These are phyloP conservation scores for Aegilops tauschii DNA, from an alignment of 176 grass and related monocot species.

Conservation along the genomic window DNA sequence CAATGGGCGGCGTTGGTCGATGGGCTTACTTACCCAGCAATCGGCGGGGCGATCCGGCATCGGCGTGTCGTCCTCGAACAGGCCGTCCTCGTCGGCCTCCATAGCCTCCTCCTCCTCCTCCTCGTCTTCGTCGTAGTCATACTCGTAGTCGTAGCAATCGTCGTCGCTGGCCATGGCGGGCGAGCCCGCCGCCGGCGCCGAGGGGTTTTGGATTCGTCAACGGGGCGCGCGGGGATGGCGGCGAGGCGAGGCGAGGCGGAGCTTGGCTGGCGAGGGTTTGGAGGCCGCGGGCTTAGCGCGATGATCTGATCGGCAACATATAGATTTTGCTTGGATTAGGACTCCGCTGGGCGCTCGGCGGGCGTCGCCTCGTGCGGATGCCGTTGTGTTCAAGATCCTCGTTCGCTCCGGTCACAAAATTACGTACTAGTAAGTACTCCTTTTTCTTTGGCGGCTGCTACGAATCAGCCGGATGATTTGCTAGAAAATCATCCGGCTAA, in stretches of 20 bases:
- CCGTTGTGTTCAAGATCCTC: background rate
- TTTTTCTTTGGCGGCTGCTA: too few relatives aligned
- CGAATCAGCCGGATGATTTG: too few relatives aligned
- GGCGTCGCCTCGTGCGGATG: too few relatives aligned
- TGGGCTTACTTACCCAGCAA: constrained; percentile 23
- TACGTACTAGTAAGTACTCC: background rate
- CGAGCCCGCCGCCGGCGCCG: background rate
- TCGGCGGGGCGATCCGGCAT: constrained; percentile 11
- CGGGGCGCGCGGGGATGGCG: background rate
- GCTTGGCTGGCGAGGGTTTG: background rate
- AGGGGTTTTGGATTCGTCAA: background rate
- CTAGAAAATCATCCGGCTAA: too few relatives aligned
- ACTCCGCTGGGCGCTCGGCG: background rate
- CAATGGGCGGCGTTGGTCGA: background rate
- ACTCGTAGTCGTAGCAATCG: constrained; percentile 23
- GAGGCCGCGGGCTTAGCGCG: background rate
- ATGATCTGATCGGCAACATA: background rate
- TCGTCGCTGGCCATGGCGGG: constrained; percentile 18
- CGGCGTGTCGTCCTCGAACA: background rate
- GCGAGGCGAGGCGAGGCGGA: background rate
- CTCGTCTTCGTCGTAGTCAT: constrained; percentile 14
- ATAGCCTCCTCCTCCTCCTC: constrained; percentile 1
- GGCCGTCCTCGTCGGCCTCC: background rate
- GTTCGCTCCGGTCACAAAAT: background rate
- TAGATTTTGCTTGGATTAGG: background rate